Base-by-base conservation (phyloP, 106 monocot species). In the Allium sativum region DNA sequence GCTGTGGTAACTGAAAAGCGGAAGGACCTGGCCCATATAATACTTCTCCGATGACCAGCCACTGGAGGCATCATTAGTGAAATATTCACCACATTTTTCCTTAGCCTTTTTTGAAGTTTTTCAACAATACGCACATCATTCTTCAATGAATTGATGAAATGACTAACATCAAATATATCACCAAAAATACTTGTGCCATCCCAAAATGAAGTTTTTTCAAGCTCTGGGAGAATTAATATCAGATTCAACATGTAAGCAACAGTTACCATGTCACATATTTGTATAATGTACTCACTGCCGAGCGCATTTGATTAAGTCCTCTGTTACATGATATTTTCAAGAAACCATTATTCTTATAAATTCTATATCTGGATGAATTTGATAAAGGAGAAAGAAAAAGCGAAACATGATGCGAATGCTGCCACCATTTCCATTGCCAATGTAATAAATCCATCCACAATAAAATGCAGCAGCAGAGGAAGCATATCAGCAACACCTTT, bases 211-310 rank as follows among this genome's bases (percentile, higher is more conserved):
- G 22, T 87, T 65, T 91, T 91, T 52, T 96, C 96, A 68, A 96
- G 96, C 52, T 91, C 91, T 11, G 96, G 96, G 66, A 96, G 62
- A 65, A 91, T 79, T 61, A 96, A 58, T 20, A 91, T 91, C 15
- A 91, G 78, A 55, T 96, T 96, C 45, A 96, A 56, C 44, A 80
- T 65, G 31, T 77, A 79, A 62, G 87, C 87, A 56, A 96, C 65
- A 60, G 91, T 73, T 57, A 91, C 84, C 96, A 96, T 96, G 68
- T 96, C 96, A 74, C 96, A 91, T 19, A 96, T 96, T 91, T 96
- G 74, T n/a, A n/a, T n/a, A n/a, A n/a, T n/a, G n/a, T n/a, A n/a
- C n/a, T n/a, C n/a, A n/a, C n/a, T n/a, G n/a, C n/a, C n/a, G n/a
- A n/a, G n/a, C n/a, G n/a, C n/a, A n/a, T n/a, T n/a, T n/a, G n/a